A percentile compares a stretch with the other conserved stretches of the same genome.
phyloP scores from a whole-genome alignment of 2,329 filamentous ascomycete species.

The Trichoderma arundinaceum region DNA sequence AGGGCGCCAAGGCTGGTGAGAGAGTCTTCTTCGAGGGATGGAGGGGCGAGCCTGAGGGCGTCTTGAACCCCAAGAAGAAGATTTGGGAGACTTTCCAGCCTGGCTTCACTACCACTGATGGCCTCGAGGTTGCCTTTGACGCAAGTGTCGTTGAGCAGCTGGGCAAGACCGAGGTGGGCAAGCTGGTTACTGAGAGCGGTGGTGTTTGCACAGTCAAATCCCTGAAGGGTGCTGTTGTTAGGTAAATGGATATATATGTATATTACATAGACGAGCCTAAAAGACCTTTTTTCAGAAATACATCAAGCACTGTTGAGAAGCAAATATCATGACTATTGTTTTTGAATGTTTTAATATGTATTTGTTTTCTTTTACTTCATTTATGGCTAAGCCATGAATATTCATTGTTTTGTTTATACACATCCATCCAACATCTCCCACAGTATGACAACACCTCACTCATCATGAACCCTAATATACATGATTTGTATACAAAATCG shows the following conservation, averaged over 20 bases:
- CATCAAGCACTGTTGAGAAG: not conserved
- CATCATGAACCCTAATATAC: constrained; percentile 18
- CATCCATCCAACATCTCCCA: not conserved
- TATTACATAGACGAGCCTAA: not conserved
- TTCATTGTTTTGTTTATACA: not conserved
- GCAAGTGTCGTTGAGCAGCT: constrained; percentile 76
- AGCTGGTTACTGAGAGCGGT: constrained; percentile 76
- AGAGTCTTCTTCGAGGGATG: constrained; percentile 93
- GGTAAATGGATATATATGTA: constrained; percentile 58
- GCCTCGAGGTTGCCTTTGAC: constrained; percentile 85
- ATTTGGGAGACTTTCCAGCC: constrained; percentile 97
- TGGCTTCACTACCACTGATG: constrained; percentile 87
- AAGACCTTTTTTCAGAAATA: not conserved
- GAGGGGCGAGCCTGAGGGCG: constrained; percentile 88
- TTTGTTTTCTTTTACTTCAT: not conserved
- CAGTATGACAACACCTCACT: not conserved
- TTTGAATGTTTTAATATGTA: not conserved
- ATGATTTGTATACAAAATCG: constrained; percentile 27
- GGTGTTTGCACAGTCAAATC: constrained; percentile 83
- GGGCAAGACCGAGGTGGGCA: constrained; percentile 69
- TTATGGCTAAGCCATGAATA: not conserved
- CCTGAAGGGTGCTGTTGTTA: constrained; percentile 79
- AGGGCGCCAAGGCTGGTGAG: constrained; percentile 79
- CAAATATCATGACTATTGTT: not conserved
- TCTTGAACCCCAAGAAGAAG: constrained; percentile 99